Base-by-base conservation (phyloP, 306 rosid species). In the Betula pendula region DNA sequence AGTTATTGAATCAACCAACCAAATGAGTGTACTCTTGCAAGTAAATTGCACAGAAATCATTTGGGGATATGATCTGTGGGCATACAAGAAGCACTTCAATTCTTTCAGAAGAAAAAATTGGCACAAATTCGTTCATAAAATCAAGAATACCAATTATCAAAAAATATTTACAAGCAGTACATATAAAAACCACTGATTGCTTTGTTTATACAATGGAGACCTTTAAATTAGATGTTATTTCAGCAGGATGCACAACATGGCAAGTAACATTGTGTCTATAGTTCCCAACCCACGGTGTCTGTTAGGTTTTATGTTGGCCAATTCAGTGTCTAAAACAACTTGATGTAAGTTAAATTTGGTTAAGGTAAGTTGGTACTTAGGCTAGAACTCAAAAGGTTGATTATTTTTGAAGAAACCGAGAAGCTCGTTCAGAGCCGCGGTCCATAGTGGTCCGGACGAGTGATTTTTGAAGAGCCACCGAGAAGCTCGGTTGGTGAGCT, bases 1-100 rank as follows among this genome's bases (percentile, higher is more conserved):
- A 62, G 20, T 31, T 62, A 27, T 40, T 62, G 22, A 62, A 62
- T 62, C 44, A 62, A 62, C 10, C 68, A 62, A 31, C 68, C 68
- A 59, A 59, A 14, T 59, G 2, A 59, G 42, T 4, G 38, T 59
- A 5, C 40, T 59, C 25, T 2, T 13, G 19, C 67, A 62, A 27
- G 43, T 29, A 62, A 62, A 29, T 62, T 62, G 43, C 20, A 16
- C 17, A 17, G 68, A 5, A 62, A 62, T 62, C 38, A 59, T 33
- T 27, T 13, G 6, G 68, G 68, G 68, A 29, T 31, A 29, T 62
- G 6, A 14, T 15, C 6, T 31, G 11, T 24, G 63, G 63, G 63
- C 63, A 24, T 56, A 56, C 13, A 20, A 0, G 33, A 11, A 56
- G 63, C 27, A 9, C 35, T 56, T 56, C 63, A 22, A 56, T 24